phyloP scores from a whole-genome alignment of 805 yeast species.

The Candida pseudofarinosa region DNA sequence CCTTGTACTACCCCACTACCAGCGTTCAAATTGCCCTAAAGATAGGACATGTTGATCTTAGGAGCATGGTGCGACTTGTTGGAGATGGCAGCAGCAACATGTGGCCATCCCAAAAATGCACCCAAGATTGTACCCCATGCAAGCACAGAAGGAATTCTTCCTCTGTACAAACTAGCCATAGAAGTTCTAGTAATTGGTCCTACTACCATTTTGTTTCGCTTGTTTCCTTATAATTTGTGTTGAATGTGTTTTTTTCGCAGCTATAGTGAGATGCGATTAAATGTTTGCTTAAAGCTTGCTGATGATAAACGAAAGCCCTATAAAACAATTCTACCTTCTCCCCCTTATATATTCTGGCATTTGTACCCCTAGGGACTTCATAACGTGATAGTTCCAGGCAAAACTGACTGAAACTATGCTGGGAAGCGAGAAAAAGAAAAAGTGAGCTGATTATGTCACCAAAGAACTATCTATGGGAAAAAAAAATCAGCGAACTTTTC shows the following conservation, averaged over 20 bases:
- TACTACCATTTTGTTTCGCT: neutral
- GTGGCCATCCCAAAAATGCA: constrained; percentile 36
- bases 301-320: neutral
- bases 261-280: neutral
- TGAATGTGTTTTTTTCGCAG: neutral
- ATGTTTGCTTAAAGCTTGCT: neutral
- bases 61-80: constrained; percentile 27
- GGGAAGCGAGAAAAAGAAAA: neutral
- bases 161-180: constrained; percentile 17
- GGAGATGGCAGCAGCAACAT: constrained; percentile 18
- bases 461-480: neutral
- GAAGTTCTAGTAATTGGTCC: constrained; percentile 11
- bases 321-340: neutral
- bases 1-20: too few relatives aligned
- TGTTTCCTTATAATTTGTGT: neutral
- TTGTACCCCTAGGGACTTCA: neutral
- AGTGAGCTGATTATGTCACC: neutral
- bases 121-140: constrained; percentile 30
- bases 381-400: neutral
- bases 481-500: neutral
- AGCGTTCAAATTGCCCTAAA: neutral
- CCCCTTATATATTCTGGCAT: neutral
- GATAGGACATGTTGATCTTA: constrained; percentile 16
- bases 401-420: neutral
- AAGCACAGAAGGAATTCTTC: constrained; percentile 27